Evolutionary conservation across 2,329 filamentous ascomycete species (phyloP).

Genomic region (Talaromyces sp.): DNA sequence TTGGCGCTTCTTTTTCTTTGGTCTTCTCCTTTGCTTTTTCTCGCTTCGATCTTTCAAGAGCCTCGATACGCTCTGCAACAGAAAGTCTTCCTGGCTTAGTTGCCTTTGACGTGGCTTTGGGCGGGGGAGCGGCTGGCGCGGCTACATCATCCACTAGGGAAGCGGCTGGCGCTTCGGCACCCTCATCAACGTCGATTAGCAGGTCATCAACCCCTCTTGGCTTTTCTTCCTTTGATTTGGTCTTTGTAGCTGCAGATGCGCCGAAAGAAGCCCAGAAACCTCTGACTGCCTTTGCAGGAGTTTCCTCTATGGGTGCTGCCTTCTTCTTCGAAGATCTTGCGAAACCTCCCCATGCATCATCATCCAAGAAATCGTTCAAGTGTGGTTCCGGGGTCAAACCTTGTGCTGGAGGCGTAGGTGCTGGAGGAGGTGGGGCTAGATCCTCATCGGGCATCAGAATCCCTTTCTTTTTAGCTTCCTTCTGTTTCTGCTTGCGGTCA

Average conservation of each 20-base stretch:
- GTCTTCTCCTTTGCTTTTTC: constrained; percentile 38
- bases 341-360: constrained; percentile 39
- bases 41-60: constrained; percentile 41
- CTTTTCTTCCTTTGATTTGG: constrained; percentile 45
- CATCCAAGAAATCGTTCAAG: constrained; percentile 26
- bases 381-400: constrained; percentile 40
- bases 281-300: constrained; percentile 35
- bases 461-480: constrained; percentile 19
- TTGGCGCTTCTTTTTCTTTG: constrained; percentile 34
- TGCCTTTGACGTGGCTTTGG: constrained; percentile 42
- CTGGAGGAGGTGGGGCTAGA: constrained; percentile 45
- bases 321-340: constrained; percentile 42
- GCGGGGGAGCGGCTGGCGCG: constrained; percentile 39
- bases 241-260: constrained; percentile 35
- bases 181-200: constrained; percentile 35
- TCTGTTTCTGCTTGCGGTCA: constrained; percentile 18
- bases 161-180: constrained; percentile 33
- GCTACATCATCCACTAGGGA: constrained; percentile 39
- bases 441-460: constrained; percentile 11
- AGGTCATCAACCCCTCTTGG: constrained; percentile 34
- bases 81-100: constrained; percentile 44
- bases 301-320: constrained; percentile 34
- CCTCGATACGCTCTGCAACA: constrained; percentile 54
- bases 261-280: constrained; percentile 47
- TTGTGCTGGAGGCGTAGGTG: constrained; percentile 47